Base-by-base conservation (phyloP, 331 rosid genomes). In the Acacia pycnantha region DNA sequence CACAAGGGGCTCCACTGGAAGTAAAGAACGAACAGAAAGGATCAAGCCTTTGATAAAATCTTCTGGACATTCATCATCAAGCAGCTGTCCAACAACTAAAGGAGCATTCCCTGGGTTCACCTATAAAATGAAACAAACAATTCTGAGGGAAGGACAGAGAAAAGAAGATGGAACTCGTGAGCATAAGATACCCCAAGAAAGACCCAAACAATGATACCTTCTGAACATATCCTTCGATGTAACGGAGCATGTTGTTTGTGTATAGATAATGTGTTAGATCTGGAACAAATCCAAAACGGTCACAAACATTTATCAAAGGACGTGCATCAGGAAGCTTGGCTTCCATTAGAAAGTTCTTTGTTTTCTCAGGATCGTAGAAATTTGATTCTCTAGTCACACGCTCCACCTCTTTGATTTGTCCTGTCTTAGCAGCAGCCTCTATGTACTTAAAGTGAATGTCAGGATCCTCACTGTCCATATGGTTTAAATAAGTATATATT, bases 341-440 rank as follows among this genome's bases (percentile, higher is more conserved):
- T 88, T 96, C 99, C 98, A 96, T 96, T 37, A 96, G 81, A 79
- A 96, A 96, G 88, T 96, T 96, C 91, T 96, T 96, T 0, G 99
- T 92, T 82, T 92, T 96, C 90, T 94, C 99, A 0, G 99, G 83
- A 12, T 96, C 98, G 56, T 94, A 96, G 94, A 96, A 96, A 86
- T 96, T 96, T 69, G 99, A 96, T 88, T 96, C 99, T 90, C 99
- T 91, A 4, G 99, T 96, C 81, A 96, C 99, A n/a, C 99, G 98
- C 84, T 96, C 99, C 1, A 96, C 99, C 89, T 96, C 99, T 83
- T 96, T 96, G 86, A 96, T 92, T 86, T 96, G 99, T 70, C 99
- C 99, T 76, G 99, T 96, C 84, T 94, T 96, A n/a, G 99, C 99
- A 72, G 99, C 99, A 43, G 99, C 90, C 82, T 96, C 99, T 47